A percentile compares a stretch with the other conserved stretches of the same genome.
These are phyloP conservation scores for Colletotrichum falcatum DNA, from an alignment of 2,329 filamentous ascomycete species.

Conservation along the genomic window DNA sequence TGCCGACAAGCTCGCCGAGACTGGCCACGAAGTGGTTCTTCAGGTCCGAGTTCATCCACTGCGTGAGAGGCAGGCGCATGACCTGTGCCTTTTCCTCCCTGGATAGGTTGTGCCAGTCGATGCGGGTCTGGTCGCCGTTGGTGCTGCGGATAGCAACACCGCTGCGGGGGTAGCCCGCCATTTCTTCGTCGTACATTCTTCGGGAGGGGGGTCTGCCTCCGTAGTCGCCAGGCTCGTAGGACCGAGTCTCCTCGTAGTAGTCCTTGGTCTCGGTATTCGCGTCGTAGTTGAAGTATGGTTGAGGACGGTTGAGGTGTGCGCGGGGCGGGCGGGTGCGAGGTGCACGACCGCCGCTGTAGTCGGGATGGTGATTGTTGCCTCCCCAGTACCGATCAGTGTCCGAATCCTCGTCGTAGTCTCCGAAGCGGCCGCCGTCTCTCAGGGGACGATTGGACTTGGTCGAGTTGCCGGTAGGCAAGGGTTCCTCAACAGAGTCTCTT, in stretches of 20 bases:
- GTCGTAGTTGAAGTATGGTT: conserved; percentile 38
- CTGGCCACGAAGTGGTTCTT: conserved; percentile 58
- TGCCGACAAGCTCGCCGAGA: conserved; percentile 56
- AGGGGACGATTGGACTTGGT: conserved; percentile 30
- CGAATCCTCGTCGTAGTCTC: conserved; percentile 38
- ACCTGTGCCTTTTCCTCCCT: conserved; percentile 56
- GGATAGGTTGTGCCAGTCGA: conserved; percentile 55
- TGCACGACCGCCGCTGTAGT: conserved; percentile 36
- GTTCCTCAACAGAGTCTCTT: conserved; percentile 23
- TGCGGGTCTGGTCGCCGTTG: conserved; percentile 41
- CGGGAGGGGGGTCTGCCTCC: conserved; percentile 32
- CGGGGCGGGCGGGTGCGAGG: conserved; percentile 35
- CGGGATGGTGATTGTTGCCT: conserved; percentile 23
- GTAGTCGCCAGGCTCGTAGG: conserved; percentile 35
- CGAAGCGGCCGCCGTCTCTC: conserved; percentile 29
- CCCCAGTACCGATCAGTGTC: conserved; percentile 39
- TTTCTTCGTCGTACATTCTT: conserved; percentile 40
- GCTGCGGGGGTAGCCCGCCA: conserved; percentile 31
- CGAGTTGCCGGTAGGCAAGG: conserved; percentile 16
- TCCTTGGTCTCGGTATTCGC: conserved; percentile 27
- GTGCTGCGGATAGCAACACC: conserved; percentile 31
- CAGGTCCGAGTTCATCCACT: conserved; percentile 60
- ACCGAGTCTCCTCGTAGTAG: conserved; percentile 36
- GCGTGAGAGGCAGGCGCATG: conserved; percentile 57
- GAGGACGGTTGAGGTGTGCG: conserved; percentile 39